Conservation (phyloP, 1,139 yeast genomes). For the Geotrichum europaeum region DNA sequence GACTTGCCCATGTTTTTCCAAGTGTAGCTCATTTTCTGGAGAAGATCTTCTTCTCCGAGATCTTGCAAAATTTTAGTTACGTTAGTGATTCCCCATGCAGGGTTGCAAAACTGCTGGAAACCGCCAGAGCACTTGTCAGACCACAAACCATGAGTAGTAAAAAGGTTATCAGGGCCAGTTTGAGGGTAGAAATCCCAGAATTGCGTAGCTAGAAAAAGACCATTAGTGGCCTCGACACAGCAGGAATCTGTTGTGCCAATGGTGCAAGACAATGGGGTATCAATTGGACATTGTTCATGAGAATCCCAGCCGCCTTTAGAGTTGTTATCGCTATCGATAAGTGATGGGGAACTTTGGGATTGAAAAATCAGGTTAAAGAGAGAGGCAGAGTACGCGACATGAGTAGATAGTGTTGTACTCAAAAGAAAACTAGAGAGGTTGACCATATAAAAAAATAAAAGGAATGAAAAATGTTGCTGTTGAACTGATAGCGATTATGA, state of each 20-base stretch:
- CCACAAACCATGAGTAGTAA: slow-evolving; percentile 85
- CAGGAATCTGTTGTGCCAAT: slow-evolving; percentile 43
- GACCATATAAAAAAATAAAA: neutral
- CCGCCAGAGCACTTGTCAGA: slow-evolving; percentile 77
- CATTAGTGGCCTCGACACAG: slow-evolving; percentile 87
- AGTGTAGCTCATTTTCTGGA: slow-evolving; percentile 48
- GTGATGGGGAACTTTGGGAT: neutral
- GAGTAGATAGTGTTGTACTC: neutral
- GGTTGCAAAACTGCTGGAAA: slow-evolving; percentile 71
- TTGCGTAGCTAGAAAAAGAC: slow-evolving; percentile 78
- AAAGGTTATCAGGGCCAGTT: slow-evolving; percentile 67
- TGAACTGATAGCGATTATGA: neutral
- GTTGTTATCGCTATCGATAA: neutral
- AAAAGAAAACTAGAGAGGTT: neutral
- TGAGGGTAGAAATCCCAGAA: slow-evolving; percentile 92
- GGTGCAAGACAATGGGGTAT: slow-evolving; percentile 63
- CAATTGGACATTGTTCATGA: slow-evolving; percentile 52
- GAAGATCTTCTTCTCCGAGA: slow-evolving; percentile 48
- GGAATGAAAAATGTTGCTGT: neutral
- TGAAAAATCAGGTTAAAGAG: neutral
- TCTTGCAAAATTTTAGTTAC: slow-evolving; percentile 49
- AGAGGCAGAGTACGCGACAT: neutral
- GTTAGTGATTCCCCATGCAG: slow-evolving; percentile 48
- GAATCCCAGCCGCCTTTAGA: slow-evolving; percentile 16
- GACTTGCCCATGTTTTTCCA: slow-evolving; percentile 80